A percentile compares a stretch with the other conserved stretches of the same genome.
These are phyloP conservation scores for Neodidymelliopsis sp. DNA, from an alignment of 2,329 filamentous ascomycete genomes.

Conservation along the genomic window DNA sequence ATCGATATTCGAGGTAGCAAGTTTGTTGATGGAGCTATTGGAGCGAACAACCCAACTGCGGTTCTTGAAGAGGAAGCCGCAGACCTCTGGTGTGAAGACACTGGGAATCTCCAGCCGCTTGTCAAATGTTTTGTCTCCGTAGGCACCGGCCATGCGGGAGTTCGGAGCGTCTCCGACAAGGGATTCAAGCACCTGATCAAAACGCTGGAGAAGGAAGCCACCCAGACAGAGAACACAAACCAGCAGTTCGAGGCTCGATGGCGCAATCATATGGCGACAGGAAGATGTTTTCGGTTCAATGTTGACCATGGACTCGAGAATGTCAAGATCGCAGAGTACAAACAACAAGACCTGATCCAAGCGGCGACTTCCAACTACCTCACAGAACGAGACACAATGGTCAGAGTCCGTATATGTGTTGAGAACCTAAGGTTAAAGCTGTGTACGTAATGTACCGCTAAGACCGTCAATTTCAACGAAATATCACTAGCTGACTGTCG, in stretches of 20 bases:
- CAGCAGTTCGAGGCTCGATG: conserved; percentile 7
- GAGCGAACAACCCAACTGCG: conserved; percentile 55
- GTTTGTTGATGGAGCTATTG: conserved; percentile 52
- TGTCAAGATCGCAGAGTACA: conserved; percentile 18
- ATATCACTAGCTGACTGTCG: background rate
- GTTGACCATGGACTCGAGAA: conserved; percentile 21
- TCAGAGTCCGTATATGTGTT: conserved; percentile 6
- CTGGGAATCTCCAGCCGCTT: conserved; percentile 10
- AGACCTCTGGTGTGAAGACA: conserved; percentile 15
- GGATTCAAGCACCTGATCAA: conserved; percentile 11
- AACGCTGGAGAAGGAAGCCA: conserved; percentile 11
- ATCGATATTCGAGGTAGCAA: conserved; percentile 46
- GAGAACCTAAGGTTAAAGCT: conserved; percentile 18
- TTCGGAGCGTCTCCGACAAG: conserved; percentile 11
- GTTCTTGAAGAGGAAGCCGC: conserved; percentile 48
- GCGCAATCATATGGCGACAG: background rate
- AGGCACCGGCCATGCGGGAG: conserved; percentile 16
- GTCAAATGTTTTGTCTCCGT: conserved; percentile 22
- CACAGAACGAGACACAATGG: conserved; percentile 9
- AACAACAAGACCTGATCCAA: conserved; percentile 17
- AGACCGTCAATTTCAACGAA: background rate
- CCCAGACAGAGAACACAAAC: conserved; percentile 19
- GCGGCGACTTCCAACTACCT: conserved; percentile 10
- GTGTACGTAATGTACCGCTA: conserved; percentile 17
- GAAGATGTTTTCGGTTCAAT: conserved; percentile 24